Evolutionary conservation across 805 yeast species (phyloP), one percentile per base, ranked within the genome.

Genomic region (Candida coleopterorum): DNA sequence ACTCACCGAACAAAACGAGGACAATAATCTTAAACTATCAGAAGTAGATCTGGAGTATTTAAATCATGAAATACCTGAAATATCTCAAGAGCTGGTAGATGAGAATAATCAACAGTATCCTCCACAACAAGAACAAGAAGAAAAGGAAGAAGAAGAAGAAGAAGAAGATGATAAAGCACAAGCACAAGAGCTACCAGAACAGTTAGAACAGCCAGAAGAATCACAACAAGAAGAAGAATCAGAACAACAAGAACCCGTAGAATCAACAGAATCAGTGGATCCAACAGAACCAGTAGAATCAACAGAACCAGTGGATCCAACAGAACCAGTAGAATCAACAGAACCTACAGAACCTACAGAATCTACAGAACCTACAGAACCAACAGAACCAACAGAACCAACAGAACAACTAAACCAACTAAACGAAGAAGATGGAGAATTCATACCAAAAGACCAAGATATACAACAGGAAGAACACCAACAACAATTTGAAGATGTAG

Each of bases 401-500:
- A n/a, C n/a, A n/a, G n/a, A n/a, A n/a, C n/a, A n/a, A n/a, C n/a
- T n/a, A n/a, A n/a, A 23, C 11, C 21, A 22, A 8, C 22, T 6
- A 24, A 16, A 23, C 14, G 22, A 17, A n/a, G n/a, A 32, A 11
- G 34, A 32, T 15, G 9, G 15, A 17, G 12, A 30, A 10, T 12
- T 21, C 18, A n/a, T 17, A 11, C 24, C 18, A 7, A 12, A 30
- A 16, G n/a, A 21, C 20, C 28, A 32, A 25, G 25, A 12, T 14
- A 25, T 28, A 9, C 23, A 25, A 17, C 24, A 18, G 15, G 9
- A 25, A 25, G 25, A 33, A 25, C 14, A 16, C 4, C 17, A 25
- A 14, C 24, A 32, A 32, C 15, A 32, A n/a, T 6, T 23, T 3
- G 36, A 42, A 18, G 37, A 30, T 22, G 30, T 26, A n/a, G n/a